These are phyloP conservation scores for Berkeleyomyces rouxiae DNA, from an alignment of 2,329 filamentous ascomycete genomes.

Conservation along the genomic window DNA sequence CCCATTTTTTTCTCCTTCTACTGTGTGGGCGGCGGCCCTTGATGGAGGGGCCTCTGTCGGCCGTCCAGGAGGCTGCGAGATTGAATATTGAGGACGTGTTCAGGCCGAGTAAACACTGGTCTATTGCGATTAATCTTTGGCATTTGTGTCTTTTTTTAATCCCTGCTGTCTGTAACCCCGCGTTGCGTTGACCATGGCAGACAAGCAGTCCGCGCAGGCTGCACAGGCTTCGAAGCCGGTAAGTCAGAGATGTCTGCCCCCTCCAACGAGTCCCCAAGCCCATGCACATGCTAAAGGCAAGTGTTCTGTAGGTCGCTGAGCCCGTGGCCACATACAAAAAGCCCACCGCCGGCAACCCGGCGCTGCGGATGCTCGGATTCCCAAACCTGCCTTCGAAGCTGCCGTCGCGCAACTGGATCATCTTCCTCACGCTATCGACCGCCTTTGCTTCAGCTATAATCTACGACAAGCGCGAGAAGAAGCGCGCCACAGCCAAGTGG, in stretches of 20 bases:
- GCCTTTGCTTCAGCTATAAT: slow-evolving; percentile 65
- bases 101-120: neutral
- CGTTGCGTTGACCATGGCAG: neutral
- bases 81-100: neutral
- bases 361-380: slow-evolving; percentile 65
- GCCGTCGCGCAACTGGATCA: slow-evolving; percentile 93
- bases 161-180: neutral
- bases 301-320: neutral
- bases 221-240: neutral
- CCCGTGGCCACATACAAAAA: slow-evolving; percentile 9
- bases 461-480: slow-evolving; percentile 88
- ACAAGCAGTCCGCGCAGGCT: neutral
- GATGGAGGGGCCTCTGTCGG: neutral
- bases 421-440: slow-evolving; percentile 69
- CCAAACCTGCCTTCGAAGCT: slow-evolving; percentile 70
- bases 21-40: neutral
- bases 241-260: neutral
- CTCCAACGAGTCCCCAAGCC: neutral
- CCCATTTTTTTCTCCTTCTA: neutral
- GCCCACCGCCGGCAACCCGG: slow-evolving; percentile 39
- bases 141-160: neutral
- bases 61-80: neutral
- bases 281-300: neutral
- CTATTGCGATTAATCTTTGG: neutral
- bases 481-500: slow-evolving; percentile 73